phyloP scores from a whole-genome alignment of 371 early-diverging fungal species.

The Massospora cicadina region DNA sequence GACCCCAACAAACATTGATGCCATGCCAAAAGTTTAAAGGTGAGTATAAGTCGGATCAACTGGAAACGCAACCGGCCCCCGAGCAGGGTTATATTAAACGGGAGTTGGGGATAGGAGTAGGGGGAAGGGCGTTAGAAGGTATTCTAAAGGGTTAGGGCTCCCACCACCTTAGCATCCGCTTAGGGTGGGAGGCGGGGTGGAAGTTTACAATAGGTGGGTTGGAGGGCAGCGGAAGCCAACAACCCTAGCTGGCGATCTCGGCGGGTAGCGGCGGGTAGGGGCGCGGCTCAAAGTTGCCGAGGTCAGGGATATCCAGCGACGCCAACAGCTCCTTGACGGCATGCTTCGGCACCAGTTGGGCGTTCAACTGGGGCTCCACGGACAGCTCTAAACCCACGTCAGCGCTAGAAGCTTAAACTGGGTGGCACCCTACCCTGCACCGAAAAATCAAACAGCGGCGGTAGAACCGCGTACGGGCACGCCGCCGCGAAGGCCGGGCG shows the following conservation, averaged over 20 bases:
- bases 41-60: no score
- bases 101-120: no score
- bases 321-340: slow-evolving; percentile 32
- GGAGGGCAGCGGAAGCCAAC: not conserved
- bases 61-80: no score
- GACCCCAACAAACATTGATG: no score
- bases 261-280: not conserved
- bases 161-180: no score
- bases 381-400: slow-evolving; percentile 35
- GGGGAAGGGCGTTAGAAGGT: no score
- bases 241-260: not conserved
- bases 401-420: no score
- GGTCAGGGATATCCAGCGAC: slow-evolving; percentile 9
- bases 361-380: slow-evolving; percentile 53
- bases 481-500: not conserved
- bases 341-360: slow-evolving; percentile 49
- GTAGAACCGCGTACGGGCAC: not conserved
- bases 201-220: not conserved
- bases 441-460: not conserved
- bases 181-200: not conserved
- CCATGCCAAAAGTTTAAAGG: no score
- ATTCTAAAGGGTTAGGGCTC: no score
- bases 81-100: no score
- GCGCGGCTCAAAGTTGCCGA: not conserved
- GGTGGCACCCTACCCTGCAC: not conserved